These are phyloP conservation scores for Naganishia albida DNA, from an alignment of 1,284 basidiomycete genomes.

Conservation along the genomic window DNA sequence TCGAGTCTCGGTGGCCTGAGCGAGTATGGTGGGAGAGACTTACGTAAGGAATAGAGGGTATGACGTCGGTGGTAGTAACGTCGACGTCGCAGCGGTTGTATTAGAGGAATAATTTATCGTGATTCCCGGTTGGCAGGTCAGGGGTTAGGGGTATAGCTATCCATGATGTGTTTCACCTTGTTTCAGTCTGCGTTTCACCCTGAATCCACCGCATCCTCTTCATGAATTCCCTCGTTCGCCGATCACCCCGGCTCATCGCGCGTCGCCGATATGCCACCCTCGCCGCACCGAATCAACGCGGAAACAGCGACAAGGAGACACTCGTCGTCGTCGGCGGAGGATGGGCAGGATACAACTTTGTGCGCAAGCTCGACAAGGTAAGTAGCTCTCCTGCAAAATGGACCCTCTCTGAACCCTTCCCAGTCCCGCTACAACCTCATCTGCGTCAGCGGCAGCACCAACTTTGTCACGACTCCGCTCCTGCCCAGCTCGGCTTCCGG, in stretches of 20 bases:
- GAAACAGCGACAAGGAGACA: conserved; percentile 57
- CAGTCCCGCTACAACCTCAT: conserved; percentile 28
- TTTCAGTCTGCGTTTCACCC: conserved; percentile 2
- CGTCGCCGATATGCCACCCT: not conserved
- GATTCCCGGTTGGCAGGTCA: not conserved
- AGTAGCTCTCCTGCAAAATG: conserved; percentile 35
- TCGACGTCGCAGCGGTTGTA: not conserved
- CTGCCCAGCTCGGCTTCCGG: conserved; percentile 76
- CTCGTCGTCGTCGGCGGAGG: conserved; percentile 81
- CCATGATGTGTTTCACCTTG: not conserved
- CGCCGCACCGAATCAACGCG: not conserved
- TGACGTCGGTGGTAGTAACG: not conserved
- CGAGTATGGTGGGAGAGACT: conserved; percentile 13
- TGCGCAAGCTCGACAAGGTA: conserved; percentile 45
- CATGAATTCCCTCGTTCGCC: conserved; percentile 2
- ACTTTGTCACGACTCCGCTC: conserved; percentile 72
- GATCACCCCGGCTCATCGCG: not conserved
- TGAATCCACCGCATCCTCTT: not conserved
- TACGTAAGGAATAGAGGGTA: not conserved
- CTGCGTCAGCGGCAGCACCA: conserved; percentile 55
- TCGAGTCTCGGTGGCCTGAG: conserved; percentile 8
- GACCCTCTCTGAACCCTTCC: conserved; percentile 15
- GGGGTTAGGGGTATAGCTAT: not conserved
- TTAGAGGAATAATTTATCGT: not conserved
- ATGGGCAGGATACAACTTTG: conserved; percentile 73